phyloP scores from a whole-genome alignment of 345 rosid genomes.

The Rhizophora mangle region DNA sequence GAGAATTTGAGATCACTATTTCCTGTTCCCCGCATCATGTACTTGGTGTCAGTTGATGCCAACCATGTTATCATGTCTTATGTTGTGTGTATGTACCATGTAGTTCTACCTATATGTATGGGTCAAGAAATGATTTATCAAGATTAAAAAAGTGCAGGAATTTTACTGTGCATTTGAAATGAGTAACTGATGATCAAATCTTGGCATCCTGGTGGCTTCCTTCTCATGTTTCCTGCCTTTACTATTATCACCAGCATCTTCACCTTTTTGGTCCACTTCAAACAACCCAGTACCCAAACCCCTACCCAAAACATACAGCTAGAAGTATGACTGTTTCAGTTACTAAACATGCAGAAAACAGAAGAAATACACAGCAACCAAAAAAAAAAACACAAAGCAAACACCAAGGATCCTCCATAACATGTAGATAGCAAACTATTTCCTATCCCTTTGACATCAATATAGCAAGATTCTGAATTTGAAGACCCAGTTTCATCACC shows the following conservation, averaged over 20 bases:
- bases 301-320: constrained; percentile 12
- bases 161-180: constrained; percentile 33
- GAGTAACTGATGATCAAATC: constrained; percentile 35
- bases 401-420: not conserved
- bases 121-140: not conserved
- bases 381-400: not conserved
- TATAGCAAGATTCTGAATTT: not conserved
- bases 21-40: too few relatives aligned
- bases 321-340: constrained; percentile 2
- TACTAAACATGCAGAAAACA: not conserved
- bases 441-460: not conserved
- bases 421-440: not conserved
- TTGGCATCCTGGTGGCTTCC: constrained; percentile 38
- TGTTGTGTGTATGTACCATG: not conserved
- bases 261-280: constrained; percentile 10
- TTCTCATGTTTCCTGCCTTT: constrained; percentile 36
- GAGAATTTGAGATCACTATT: too few relatives aligned
- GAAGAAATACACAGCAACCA: not conserved
- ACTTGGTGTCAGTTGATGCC: too few relatives aligned
- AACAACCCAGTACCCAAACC: constrained; percentile 18
- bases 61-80: not conserved
- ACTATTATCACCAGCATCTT: constrained; percentile 22
- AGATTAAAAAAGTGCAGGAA: constrained; percentile 5
- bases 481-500: not conserved
- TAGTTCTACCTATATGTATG: not conserved